These are phyloP conservation scores for Beta lomatogona DNA, from an alignment of 179 eudicot species.

Conservation along the genomic window DNA sequence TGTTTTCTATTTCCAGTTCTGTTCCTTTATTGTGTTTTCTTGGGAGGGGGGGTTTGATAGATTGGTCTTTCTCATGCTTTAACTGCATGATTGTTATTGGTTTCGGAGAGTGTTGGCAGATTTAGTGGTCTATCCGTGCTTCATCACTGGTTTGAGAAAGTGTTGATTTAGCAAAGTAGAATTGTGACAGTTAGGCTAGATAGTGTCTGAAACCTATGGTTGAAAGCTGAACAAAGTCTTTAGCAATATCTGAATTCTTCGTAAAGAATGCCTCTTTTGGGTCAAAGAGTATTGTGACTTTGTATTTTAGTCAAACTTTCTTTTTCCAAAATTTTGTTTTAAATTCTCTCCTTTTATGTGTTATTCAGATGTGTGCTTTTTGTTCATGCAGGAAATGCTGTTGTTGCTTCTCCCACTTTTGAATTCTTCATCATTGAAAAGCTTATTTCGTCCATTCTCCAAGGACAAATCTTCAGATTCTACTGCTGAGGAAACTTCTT, in stretches of 20 bases:
- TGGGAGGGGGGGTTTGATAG: not conserved
- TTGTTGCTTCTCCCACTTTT: slow-evolving; percentile 96
- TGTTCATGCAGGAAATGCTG: slow-evolving; percentile 85
- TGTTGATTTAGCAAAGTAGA: not conserved
- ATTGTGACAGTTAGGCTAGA: not conserved
- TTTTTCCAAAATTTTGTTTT: not conserved
- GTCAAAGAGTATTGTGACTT: not conserved
- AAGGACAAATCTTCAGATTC: slow-evolving; percentile 74
- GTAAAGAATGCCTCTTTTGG: not conserved
- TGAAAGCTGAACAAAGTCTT: not conserved
- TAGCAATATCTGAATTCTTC: not conserved
- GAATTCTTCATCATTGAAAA: slow-evolving; percentile 78
- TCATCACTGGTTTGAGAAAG: not conserved
- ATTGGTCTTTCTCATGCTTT: not conserved
- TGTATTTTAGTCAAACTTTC: not conserved
- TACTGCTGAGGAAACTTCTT: slow-evolving; percentile 53
- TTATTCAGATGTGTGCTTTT: slow-evolving; percentile 10
- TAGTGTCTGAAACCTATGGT: not conserved
- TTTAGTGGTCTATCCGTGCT: not conserved
- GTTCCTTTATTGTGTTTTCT: not conserved
- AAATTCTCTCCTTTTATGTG: not conserved
- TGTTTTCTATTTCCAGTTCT: not conserved
- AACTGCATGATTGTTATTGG: not conserved
- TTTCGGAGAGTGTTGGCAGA: not conserved
- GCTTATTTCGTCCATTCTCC: slow-evolving; percentile 77